phyloP scores from a whole-genome alignment of 129 eudicot genomes.

The Oenanthe sinensis region DNA sequence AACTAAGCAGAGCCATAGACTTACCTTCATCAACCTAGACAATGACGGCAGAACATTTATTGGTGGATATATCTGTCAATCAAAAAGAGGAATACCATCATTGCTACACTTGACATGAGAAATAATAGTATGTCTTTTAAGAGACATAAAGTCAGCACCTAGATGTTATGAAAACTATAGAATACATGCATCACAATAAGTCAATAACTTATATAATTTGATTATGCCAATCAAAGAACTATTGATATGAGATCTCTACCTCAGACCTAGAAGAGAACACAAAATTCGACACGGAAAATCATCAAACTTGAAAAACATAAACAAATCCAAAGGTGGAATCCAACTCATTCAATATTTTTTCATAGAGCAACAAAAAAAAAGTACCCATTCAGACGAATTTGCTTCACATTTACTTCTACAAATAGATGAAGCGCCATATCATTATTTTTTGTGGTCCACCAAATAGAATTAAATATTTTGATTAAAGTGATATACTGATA shows the following conservation, averaged over 20 bases:
- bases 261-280: neutral
- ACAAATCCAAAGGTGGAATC: neutral
- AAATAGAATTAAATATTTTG: neutral
- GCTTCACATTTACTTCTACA: neutral
- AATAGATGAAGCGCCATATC: neutral
- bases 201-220: neutral
- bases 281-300: neutral
- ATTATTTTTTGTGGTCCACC: neutral
- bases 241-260: neutral
- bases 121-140: neutral
- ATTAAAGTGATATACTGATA: neutral
- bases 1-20: constrained; percentile 5
- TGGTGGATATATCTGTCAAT: constrained; percentile 86
- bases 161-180: neutral
- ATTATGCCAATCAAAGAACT: neutral
- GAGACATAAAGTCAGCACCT: neutral
- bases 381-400: neutral
- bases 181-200: neutral
- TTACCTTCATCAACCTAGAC: constrained; percentile 97
- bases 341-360: neutral
- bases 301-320: neutral
- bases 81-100: constrained; percentile 15
- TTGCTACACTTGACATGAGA: neutral
- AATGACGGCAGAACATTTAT: constrained; percentile 98
- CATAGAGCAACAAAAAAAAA: neutral